Conservation (phyloP, 495 filamentous ascomycete genomes). For the Delitschia confertaspora region DNA sequence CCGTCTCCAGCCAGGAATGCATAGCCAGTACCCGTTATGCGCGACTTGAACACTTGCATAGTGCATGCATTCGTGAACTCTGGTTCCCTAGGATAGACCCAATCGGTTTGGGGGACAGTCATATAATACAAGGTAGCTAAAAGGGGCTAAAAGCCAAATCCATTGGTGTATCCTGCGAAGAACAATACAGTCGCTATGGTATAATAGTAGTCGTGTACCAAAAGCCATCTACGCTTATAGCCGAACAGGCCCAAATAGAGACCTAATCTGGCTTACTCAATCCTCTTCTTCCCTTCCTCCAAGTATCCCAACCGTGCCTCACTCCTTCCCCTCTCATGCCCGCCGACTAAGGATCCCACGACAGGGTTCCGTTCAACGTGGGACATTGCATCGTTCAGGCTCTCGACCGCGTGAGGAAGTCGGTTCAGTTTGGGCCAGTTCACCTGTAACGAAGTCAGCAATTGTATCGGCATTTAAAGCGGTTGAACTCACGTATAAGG, state of each 20-base stretch:
- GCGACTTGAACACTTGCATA: no score
- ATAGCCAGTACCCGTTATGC: no score
- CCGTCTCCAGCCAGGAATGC: no score
- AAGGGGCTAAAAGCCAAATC: no score
- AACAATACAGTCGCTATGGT: no score
- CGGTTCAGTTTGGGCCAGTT: conserved; percentile 96
- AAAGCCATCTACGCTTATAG: no score
- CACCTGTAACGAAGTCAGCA: conserved; percentile 46
- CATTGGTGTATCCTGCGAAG: no score
- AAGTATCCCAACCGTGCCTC: conserved; percentile 68
- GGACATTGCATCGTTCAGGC: conserved; percentile 76
- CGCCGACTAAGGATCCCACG: conserved; percentile 57
- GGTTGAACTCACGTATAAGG: conserved; percentile 73
- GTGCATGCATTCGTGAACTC: no score
- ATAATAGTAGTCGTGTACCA: no score
- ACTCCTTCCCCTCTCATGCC: conserved; percentile 68
- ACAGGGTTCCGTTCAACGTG: conserved; percentile 67
- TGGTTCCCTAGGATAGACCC: no score
- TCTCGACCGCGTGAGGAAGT: conserved; percentile 71
- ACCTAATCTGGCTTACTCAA: conserved; percentile 61
- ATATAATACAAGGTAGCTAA: no score
- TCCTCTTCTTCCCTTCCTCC: conserved; percentile 95
- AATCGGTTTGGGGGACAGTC: no score
- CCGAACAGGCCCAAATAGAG: neutral
- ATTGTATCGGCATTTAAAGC: neutral